Percentiles rank a stretch among this genome's conserved stretches.
Evolutionary conservation across 768 basidiomycete species (phyloP).

Genomic region (Boletus tylopilopsis): DNA sequence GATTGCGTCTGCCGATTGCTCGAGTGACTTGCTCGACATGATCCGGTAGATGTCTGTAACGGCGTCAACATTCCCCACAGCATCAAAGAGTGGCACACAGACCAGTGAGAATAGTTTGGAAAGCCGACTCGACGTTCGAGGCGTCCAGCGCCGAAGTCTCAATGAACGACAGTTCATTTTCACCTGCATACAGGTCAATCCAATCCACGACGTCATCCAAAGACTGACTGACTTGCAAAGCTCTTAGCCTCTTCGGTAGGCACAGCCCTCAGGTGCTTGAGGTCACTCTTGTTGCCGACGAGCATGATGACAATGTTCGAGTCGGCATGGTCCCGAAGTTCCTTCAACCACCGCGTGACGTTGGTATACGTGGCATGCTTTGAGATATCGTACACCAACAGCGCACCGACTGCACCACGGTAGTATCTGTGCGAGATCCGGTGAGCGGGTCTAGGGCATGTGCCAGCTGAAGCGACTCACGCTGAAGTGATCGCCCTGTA

Average conservation of each 20-base stretch:
- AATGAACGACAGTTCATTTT: constrained; percentile 91
- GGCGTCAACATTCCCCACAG: constrained; percentile 1
- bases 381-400: constrained; percentile 92
- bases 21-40: constrained; percentile 92
- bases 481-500: constrained; percentile 98
- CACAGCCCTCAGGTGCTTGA: constrained; percentile 95
- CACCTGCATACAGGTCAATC: constrained; percentile 46
- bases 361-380: constrained; percentile 94
- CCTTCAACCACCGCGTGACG: constrained; percentile 95
- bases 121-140: constrained; percentile 95
- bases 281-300: constrained; percentile 98
- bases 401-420: constrained; percentile 91
- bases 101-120: constrained; percentile 96
- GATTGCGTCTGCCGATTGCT: constrained; percentile 75
- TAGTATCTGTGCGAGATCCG: constrained; percentile 65
- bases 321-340: constrained; percentile 92
- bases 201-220: not conserved
- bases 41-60: constrained; percentile 91
- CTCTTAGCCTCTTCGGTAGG: constrained; percentile 96
- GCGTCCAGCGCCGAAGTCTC: constrained; percentile 99
- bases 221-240: constrained; percentile 67
- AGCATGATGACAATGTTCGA: constrained; percentile 95
- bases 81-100: constrained; percentile 19
- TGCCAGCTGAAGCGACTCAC: constrained; percentile 40
- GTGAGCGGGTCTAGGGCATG: constrained; percentile 9